These are phyloP conservation scores for Gossypium gossypioides DNA, from an alignment of 441 rosid species.

Conservation along the genomic window DNA sequence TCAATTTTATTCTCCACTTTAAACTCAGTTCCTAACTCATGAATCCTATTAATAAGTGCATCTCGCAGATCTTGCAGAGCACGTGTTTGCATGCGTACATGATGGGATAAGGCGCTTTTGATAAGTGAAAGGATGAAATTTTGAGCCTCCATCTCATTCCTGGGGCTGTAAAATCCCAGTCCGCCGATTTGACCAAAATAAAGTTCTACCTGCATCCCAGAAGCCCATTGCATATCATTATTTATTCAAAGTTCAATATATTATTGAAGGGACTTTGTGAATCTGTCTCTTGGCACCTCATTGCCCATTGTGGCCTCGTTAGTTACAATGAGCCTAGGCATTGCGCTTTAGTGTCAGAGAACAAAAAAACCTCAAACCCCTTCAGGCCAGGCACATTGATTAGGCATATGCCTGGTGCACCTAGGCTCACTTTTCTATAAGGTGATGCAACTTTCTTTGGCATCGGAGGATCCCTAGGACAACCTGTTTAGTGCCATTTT, in stretches of 20 bases:
- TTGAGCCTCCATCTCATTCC: slow-evolving; percentile 76
- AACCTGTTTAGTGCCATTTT: neutral
- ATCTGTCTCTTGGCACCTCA: neutral
- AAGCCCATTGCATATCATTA: slow-evolving; percentile 12
- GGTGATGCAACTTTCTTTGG: neutral
- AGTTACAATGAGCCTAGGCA: slow-evolving; percentile 1
- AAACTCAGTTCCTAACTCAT: slow-evolving; percentile 23
- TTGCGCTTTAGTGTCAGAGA: neutral
- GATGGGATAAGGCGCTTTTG: slow-evolving; percentile 18
- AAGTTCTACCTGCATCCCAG: slow-evolving; percentile 63
- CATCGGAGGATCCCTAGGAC: neutral
- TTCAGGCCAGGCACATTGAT: neutral
- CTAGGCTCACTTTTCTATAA: neutral
- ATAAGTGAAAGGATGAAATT: slow-evolving; percentile 40
- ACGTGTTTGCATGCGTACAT: slow-evolving; percentile 15
- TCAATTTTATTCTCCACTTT: slow-evolving; percentile 23
- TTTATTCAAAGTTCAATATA: neutral
- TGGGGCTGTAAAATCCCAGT: slow-evolving; percentile 41
- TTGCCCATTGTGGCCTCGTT: neutral
- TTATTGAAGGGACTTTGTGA: neutral
- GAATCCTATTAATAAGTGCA: slow-evolving; percentile 29
- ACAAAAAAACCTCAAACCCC: neutral
- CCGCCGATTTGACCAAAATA: slow-evolving; percentile 54
- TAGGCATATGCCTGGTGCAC: neutral
- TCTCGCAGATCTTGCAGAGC: slow-evolving; percentile 32